These are phyloP conservation scores for Hyphopichia khmerensis DNA, from an alignment of 1,139 yeast genomes.

Conservation along the genomic window DNA sequence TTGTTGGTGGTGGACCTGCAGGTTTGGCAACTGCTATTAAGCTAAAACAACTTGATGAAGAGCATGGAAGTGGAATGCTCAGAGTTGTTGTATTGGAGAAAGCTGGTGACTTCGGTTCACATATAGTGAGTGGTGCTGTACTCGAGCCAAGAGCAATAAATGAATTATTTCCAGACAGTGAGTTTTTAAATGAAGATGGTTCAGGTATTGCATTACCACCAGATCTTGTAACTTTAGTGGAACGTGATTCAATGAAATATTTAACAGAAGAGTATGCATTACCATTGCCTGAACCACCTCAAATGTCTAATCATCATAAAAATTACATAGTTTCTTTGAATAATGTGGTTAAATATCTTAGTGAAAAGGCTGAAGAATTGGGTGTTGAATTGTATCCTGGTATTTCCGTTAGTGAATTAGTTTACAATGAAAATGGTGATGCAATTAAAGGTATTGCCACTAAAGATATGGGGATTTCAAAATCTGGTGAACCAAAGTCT, in stretches of 20 bases:
- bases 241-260: constrained; percentile 66
- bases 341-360: constrained; percentile 75
- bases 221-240: constrained; percentile 73
- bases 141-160: constrained; percentile 83
- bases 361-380: constrained; percentile 86
- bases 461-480: constrained; percentile 82
- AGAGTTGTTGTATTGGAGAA: constrained; percentile 89
- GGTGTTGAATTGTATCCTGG: constrained; percentile 96
- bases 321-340: constrained; percentile 85
- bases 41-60: constrained; percentile 78
- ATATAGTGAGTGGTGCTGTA: constrained; percentile 91
- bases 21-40: constrained; percentile 93
- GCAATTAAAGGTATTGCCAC: constrained; percentile 88
- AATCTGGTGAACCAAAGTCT: constrained; percentile 71
- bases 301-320: constrained; percentile 73
- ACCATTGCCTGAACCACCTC: constrained; percentile 92
- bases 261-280: constrained; percentile 57
- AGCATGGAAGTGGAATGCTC: constrained; percentile 62
- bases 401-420: constrained; percentile 80
- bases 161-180: constrained; percentile 82
- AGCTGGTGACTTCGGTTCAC: constrained; percentile 90
- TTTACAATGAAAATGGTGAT: constrained; percentile 57
- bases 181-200: constrained; percentile 48
- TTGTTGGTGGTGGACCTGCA: constrained; percentile 98
- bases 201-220: constrained; percentile 69